Conservation (phyloP, 2,329 filamentous ascomycete genomes). For the Knoxdaviesia proteae region DNA sequence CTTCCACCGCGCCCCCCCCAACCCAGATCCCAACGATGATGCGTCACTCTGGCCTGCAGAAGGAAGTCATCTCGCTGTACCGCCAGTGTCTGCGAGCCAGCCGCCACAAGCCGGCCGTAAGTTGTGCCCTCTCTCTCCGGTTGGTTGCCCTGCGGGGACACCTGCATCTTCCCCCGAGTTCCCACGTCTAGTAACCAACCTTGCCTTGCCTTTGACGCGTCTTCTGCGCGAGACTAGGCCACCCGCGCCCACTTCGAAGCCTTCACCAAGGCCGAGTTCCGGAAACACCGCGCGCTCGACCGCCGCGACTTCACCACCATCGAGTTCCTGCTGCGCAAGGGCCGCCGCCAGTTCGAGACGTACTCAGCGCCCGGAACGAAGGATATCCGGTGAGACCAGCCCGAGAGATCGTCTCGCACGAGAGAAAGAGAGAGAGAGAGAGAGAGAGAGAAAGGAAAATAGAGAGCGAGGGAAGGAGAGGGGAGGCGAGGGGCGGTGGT, state of each 20-base stretch:
- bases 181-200: conserved; percentile 66
- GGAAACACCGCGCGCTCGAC: conserved; percentile 44
- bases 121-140: background rate
- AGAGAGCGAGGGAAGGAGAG: no score
- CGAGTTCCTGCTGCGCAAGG: conserved; percentile 68
- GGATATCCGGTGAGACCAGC: conserved; percentile 33
- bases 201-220: conserved; percentile 54
- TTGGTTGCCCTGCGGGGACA: no score
- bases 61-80: conserved; percentile 71
- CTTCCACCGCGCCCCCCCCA: no score
- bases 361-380: conserved; percentile 66
- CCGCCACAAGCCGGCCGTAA: conserved; percentile 57
- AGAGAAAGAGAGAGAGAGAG: no score
- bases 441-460: no score
- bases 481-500: no score
- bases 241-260: conserved; percentile 38
- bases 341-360: conserved; percentile 58
- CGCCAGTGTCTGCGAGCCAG: conserved; percentile 66
- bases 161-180: conserved; percentile 50
- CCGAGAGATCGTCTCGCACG: no score
- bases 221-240: conserved; percentile 16
- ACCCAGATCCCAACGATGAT: conserved; percentile 5
- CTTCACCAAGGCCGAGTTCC: conserved; percentile 55
- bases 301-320: conserved; percentile 75
- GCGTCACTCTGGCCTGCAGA: conserved; percentile 68